phyloP scores from a whole-genome alignment of 2,329 filamentous ascomycete genomes.

The Fusarium oligoseptatum region DNA sequence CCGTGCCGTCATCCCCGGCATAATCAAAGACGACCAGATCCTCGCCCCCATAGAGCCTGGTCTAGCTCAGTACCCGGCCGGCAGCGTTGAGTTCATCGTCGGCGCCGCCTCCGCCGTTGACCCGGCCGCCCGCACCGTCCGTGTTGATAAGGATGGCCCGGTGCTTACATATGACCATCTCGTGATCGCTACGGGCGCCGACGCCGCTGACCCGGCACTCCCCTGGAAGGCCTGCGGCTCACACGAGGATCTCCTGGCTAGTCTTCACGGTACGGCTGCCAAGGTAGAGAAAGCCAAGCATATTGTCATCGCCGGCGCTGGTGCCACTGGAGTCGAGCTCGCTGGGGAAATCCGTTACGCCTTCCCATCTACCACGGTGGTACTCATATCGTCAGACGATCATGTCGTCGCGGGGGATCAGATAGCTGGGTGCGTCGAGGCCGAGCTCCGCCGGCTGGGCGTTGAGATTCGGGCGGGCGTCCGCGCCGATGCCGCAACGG shows the following conservation, averaged over 20 bases:
- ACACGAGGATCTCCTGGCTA: slow-evolving; percentile 58
- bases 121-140: slow-evolving; percentile 55
- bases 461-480: slow-evolving; percentile 62
- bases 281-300: slow-evolving; percentile 61
- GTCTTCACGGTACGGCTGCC: slow-evolving; percentile 57
- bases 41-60: slow-evolving; percentile 63
- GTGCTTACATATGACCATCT: slow-evolving; percentile 65
- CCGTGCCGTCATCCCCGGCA: slow-evolving; percentile 66
- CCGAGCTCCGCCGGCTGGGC: slow-evolving; percentile 66
- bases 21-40: slow-evolving; percentile 63
- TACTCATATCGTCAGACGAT: slow-evolving; percentile 59
- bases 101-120: slow-evolving; percentile 62
- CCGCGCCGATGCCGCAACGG: slow-evolving; percentile 54
- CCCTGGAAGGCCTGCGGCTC: slow-evolving; percentile 67
- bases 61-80: slow-evolving; percentile 63
- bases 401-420: slow-evolving; percentile 61
- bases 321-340: slow-evolving; percentile 68
- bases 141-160: slow-evolving; percentile 49
- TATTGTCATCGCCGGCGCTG: slow-evolving; percentile 69
- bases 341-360: slow-evolving; percentile 67
- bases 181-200: slow-evolving; percentile 69
- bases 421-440: slow-evolving; percentile 56
- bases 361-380: slow-evolving; percentile 63
- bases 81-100: slow-evolving; percentile 65
- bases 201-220: slow-evolving; percentile 53